phyloP scores from a whole-genome alignment of 192 early-diverging fungal genomes.

The Allomyces arbusculus region DNA sequence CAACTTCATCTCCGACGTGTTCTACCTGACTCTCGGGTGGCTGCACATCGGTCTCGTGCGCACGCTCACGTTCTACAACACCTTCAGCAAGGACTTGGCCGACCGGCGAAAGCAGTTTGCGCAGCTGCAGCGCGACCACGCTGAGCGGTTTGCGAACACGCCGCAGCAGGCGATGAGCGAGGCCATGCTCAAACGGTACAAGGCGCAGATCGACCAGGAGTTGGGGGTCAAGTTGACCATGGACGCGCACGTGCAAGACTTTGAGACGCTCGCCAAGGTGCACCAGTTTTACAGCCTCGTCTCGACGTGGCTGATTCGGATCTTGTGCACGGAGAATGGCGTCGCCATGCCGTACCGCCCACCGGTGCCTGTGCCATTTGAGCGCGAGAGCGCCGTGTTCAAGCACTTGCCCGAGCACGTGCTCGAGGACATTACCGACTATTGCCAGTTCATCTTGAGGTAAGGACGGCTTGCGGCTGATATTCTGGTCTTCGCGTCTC shows the following conservation, averaged over 20 bases:
- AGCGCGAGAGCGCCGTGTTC: not conserved
- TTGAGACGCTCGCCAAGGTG: constrained; percentile 32
- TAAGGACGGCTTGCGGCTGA: no score
- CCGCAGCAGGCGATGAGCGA: constrained; percentile 16
- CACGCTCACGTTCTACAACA: constrained; percentile 43
- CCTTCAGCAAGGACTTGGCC: constrained; percentile 40
- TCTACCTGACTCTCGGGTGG: constrained; percentile 54
- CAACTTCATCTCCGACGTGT: constrained; percentile 81
- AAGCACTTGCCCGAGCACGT: constrained; percentile 68
- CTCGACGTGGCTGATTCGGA: constrained; percentile 70
- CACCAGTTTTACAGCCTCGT: constrained; percentile 72
- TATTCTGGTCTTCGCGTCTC: no score
- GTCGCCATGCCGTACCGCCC: not conserved
- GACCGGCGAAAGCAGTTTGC: constrained; percentile 49
- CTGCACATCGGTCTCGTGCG: constrained; percentile 65
- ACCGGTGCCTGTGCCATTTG: constrained; percentile 31
- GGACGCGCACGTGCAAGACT: constrained; percentile 59
- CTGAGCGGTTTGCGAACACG: constrained; percentile 14
- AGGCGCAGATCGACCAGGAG: constrained; percentile 46
- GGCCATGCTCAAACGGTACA: constrained; percentile 30
- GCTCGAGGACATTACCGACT: constrained; percentile 71
- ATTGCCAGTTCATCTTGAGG: constrained; percentile 46
- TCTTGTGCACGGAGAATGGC: constrained; percentile 5
- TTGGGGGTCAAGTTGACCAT: constrained; percentile 43
- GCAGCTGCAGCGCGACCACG: constrained; percentile 33